A percentile compares a stretch with the other conserved stretches of the same genome.
Evolutionary conservation across 345 rosid genomes (phyloP).

Genomic region (Hirschfeldia incana): DNA sequence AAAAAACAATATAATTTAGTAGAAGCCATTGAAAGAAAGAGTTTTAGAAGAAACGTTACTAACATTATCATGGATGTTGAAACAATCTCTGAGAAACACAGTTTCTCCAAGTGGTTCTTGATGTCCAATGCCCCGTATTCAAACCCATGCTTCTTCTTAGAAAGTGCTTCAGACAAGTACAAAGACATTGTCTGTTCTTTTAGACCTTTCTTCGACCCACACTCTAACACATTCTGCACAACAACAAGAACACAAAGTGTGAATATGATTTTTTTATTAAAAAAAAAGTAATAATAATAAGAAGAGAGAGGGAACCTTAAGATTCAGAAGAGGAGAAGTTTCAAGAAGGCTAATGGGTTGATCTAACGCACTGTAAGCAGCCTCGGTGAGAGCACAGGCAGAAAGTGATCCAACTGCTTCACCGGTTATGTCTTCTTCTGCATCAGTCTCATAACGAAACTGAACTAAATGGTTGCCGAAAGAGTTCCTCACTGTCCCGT

Average conservation of each 20-base stretch:
- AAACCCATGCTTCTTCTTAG: conserved; percentile 74
- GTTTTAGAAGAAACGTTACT: conserved; percentile 29
- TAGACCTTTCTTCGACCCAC: conserved; percentile 66
- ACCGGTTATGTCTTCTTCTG: conserved; percentile 49
- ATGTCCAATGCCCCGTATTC: conserved; percentile 80
- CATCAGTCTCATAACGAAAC: conserved; percentile 56
- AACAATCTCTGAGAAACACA: conserved; percentile 69
- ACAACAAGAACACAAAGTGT: not conserved
- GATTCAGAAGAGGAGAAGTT: conserved; percentile 39
- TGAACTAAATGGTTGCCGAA: conserved; percentile 81
- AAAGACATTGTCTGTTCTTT: conserved; percentile 61
- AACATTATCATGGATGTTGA: conserved; percentile 71
- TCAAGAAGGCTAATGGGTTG: conserved; percentile 87
- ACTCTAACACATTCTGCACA: conserved; percentile 78
- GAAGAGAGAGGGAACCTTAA: conserved; percentile 38
- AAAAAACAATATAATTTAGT: conserved; percentile 12
- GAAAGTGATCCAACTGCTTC: conserved; percentile 78
- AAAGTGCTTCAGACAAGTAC: conserved; percentile 72
- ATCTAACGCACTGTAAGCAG: conserved; percentile 94
- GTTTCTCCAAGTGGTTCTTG: conserved; percentile 76
- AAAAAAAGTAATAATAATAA: conserved; percentile 5
- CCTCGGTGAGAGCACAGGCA: conserved; percentile 89
- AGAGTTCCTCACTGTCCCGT: conserved; percentile 83
- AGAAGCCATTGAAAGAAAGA: conserved; percentile 2
- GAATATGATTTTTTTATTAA: not conserved